Percentiles rank a stretch among this genome's conserved stretches.
phyloP scores from a whole-genome alignment of 2,329 filamentous ascomycete species.

The Clarireedia hainanense region DNA sequence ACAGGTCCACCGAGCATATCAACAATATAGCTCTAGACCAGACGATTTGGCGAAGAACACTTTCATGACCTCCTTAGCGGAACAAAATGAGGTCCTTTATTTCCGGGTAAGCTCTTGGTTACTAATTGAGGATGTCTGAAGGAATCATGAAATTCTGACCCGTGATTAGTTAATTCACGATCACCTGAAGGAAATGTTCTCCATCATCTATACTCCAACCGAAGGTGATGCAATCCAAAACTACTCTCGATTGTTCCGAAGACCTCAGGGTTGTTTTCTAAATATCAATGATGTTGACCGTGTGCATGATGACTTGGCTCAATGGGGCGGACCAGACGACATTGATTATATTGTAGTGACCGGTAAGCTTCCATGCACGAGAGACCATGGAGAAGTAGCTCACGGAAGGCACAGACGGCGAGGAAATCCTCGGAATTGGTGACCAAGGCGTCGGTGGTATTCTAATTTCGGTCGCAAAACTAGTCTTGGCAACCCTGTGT shows the following conservation, averaged over 20 bases:
- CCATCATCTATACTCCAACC: slow-evolving; percentile 84
- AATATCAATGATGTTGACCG: slow-evolving; percentile 62
- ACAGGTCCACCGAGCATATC: slow-evolving; percentile 69
- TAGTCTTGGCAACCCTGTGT: slow-evolving; percentile 75
- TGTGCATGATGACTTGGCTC: slow-evolving; percentile 57
- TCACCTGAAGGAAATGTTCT: slow-evolving; percentile 81
- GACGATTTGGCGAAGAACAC: slow-evolving; percentile 76
- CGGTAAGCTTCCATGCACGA: slow-evolving; percentile 46
- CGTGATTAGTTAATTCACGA: slow-evolving; percentile 56
- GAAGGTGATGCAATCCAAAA: slow-evolving; percentile 84
- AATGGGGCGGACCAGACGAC: slow-evolving; percentile 64
- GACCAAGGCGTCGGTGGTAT: slow-evolving; percentile 84
- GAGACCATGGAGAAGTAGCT: not conserved
- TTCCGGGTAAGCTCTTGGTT: slow-evolving; percentile 47
- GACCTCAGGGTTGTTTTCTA: slow-evolving; percentile 74
- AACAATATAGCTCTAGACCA: slow-evolving; percentile 60
- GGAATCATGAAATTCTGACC: not conserved
- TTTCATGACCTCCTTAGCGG: slow-evolving; percentile 76
- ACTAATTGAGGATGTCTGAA: not conserved
- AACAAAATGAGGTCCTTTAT: slow-evolving; percentile 79
- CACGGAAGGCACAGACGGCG: slow-evolving; percentile 38
- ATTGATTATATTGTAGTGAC: slow-evolving; percentile 86
- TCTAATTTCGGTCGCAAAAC: slow-evolving; percentile 75
- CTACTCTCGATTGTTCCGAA: slow-evolving; percentile 69
- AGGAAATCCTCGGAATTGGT: slow-evolving; percentile 78